Evolutionary conservation across 2,329 filamentous ascomycete species (phyloP).

Genomic region (Ceratocystis variospora): DNA sequence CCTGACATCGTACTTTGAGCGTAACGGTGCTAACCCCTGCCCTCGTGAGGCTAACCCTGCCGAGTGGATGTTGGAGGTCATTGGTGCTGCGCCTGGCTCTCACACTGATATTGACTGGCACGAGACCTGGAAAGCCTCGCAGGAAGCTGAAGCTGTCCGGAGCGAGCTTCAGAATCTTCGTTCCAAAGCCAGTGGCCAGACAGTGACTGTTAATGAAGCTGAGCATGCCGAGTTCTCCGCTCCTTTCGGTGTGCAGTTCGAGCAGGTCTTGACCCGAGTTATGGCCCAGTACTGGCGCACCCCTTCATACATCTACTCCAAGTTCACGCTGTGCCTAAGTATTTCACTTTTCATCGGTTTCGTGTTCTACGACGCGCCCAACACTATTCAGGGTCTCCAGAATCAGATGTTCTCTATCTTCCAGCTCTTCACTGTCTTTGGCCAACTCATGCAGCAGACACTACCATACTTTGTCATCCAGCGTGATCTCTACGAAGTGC

Average conservation of each 20-base stretch:
- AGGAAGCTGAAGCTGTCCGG: constrained; percentile 43
- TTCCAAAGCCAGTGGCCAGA: constrained; percentile 27
- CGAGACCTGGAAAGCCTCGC: constrained; percentile 44
- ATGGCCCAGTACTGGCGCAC: constrained; percentile 90
- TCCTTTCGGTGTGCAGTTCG: constrained; percentile 53
- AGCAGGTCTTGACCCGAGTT: constrained; percentile 55
- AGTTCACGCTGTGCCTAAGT: constrained; percentile 51
- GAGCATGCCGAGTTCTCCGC: constrained; percentile 59
- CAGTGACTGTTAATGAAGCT: constrained; percentile 16
- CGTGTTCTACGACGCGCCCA: constrained; percentile 59
- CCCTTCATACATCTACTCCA: constrained; percentile 78
- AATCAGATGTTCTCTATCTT: constrained; percentile 82
- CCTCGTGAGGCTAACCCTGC: constrained; percentile 61
- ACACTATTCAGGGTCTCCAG: constrained; percentile 63
- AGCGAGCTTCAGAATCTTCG: constrained; percentile 44
- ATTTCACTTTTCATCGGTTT: constrained; percentile 67
- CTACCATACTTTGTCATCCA: constrained; percentile 81
- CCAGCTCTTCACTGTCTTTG: constrained; percentile 70
- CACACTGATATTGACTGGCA: constrained; percentile 52
- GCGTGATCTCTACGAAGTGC: constrained; percentile 68
- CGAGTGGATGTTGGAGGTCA: constrained; percentile 60
- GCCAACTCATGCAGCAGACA: constrained; percentile 62
- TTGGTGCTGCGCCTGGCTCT: constrained; percentile 50
- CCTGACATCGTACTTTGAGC: constrained; percentile 63
- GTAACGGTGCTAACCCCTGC: constrained; percentile 52